Evolutionary conservation across 306 rosid species (phyloP).

Genomic region (Ormosia semicastrata): DNA sequence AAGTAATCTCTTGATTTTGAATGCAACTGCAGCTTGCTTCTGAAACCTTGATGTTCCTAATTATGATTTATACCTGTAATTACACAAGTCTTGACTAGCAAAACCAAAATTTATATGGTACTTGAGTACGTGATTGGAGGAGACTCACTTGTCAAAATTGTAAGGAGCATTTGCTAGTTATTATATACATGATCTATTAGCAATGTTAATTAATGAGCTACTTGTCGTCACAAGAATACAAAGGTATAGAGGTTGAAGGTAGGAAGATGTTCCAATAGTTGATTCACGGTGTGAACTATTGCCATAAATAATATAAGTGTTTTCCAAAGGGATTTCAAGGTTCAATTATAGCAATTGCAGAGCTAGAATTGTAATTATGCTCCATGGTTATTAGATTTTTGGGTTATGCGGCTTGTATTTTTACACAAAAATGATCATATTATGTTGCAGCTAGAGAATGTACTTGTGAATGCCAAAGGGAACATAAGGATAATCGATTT

Average conservation of each 20-base stretch:
- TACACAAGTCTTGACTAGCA: conserved; percentile 83
- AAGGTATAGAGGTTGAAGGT: conserved; percentile 67
- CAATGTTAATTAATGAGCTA: background rate
- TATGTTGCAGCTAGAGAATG: conserved; percentile 76
- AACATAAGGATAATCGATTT: conserved; percentile 81
- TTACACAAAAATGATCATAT: background rate
- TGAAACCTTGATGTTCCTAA: conserved; percentile 11
- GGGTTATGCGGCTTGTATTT: background rate
- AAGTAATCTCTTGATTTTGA: background rate
- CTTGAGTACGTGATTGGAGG: conserved; percentile 81
- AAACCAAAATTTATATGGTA: too few species aligned
- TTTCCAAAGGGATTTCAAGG: conserved; percentile 94
- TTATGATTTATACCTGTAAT: conserved; percentile 11
- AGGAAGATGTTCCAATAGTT: conserved; percentile 81
- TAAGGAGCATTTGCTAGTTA: conserved; percentile 44
- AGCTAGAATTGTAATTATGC: background rate
- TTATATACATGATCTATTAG: too few species aligned
- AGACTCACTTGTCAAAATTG: conserved; percentile 81
- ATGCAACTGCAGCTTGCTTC: background rate
- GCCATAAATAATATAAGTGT: conserved; percentile 87
- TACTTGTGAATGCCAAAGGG: conserved; percentile 70
- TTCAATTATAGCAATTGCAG: background rate
- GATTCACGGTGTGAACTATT: conserved; percentile 77
- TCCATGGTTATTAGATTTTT: background rate
- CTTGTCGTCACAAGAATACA: conserved; percentile 45